phyloP scores from a whole-genome alignment of 2,329 filamentous ascomycete genomes.

The Blastomyces parvus region DNA sequence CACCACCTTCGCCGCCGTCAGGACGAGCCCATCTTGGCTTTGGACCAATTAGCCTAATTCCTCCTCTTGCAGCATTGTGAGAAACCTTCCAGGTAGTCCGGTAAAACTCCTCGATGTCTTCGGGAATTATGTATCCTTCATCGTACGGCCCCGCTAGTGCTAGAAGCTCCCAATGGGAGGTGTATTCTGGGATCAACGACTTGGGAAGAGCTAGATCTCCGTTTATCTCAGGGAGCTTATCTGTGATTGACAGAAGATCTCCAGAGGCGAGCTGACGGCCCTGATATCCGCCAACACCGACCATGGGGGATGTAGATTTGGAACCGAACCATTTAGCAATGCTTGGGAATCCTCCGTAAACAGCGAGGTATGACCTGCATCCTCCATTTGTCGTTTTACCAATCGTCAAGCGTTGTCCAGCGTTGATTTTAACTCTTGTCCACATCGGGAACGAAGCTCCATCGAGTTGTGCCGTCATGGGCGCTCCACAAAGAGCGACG shows the following conservation, averaged over 20 bases:
- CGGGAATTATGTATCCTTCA: constrained; percentile 42
- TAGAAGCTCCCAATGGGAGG: constrained; percentile 43
- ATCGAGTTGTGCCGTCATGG: constrained; percentile 45
- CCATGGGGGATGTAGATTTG: constrained; percentile 50
- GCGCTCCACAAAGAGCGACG: constrained; percentile 49
- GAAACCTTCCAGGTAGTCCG: constrained; percentile 50
- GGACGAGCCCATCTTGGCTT: constrained; percentile 49
- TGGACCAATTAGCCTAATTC: constrained; percentile 51
- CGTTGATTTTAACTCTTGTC: constrained; percentile 42
- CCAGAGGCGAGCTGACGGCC: constrained; percentile 47
- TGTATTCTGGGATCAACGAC: constrained; percentile 41
- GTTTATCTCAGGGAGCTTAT: constrained; percentile 28
- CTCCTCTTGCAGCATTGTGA: constrained; percentile 52
- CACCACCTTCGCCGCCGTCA: constrained; percentile 54
- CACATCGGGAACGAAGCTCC: constrained; percentile 45
- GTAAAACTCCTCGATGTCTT: constrained; percentile 51
- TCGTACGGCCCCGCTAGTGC: constrained; percentile 50
- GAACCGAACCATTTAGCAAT: constrained; percentile 50
- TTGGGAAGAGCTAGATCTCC: constrained; percentile 35
- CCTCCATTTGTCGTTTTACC: constrained; percentile 46
- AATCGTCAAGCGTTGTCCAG: constrained; percentile 46
- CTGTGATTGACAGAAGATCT: constrained; percentile 42
- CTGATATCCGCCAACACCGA: constrained; percentile 52
- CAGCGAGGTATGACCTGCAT: constrained; percentile 50
- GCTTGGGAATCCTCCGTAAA: constrained; percentile 47